Conservation (phyloP, 1,139 yeast species). For the Candida sojae region DNA sequence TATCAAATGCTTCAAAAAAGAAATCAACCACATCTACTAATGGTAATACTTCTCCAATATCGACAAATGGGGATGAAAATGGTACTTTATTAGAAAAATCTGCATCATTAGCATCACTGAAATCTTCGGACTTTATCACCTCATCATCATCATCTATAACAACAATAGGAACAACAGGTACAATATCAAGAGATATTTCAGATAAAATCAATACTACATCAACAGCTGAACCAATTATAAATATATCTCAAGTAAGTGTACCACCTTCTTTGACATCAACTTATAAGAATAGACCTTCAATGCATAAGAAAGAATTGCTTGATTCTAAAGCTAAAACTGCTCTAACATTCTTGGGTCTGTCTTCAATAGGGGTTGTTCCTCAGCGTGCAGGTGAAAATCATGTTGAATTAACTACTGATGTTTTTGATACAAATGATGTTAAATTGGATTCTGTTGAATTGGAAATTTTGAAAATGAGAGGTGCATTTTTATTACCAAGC, state of each 20-base stretch:
- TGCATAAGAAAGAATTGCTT: constrained; percentile 36
- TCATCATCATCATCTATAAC: too few species aligned
- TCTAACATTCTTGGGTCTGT: constrained; percentile 45
- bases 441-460: constrained; percentile 65
- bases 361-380: constrained; percentile 43
- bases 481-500: constrained; percentile 72
- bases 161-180: too few species aligned
- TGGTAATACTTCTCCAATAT: too few species aligned
- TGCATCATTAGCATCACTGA: background rate
- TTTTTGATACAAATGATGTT: constrained; percentile 37
- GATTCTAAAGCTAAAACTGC: constrained; percentile 31
- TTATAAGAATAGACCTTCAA: constrained; percentile 42
- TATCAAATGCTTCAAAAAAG: background rate
- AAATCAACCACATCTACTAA: background rate
- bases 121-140: background rate
- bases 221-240: constrained; percentile 39
- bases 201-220: background rate
- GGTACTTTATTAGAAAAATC: background rate
- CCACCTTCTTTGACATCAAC: constrained; percentile 48
- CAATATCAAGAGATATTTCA: too few species aligned
- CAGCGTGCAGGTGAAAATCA: constrained; percentile 49
- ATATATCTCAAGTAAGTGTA: constrained; percentile 44
- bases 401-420: constrained; percentile 42
- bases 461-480: constrained; percentile 65
- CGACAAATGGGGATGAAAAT: background rate